These are phyloP conservation scores for Eucalyptus pauciflora DNA, from an alignment of 345 rosid genomes.

Conservation along the genomic window DNA sequence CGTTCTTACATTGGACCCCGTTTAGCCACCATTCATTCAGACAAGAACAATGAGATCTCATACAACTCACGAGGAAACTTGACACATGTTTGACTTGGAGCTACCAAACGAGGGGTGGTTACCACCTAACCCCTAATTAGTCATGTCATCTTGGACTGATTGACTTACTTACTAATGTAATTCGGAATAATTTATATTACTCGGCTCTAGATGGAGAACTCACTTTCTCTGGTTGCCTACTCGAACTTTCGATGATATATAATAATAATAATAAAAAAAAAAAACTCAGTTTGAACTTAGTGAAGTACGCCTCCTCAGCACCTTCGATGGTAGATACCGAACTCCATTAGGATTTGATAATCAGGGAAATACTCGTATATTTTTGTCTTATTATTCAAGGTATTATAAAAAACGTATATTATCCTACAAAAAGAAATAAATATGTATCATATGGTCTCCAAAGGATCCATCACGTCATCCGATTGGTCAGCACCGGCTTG, in stretches of 20 bases:
- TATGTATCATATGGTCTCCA: neutral
- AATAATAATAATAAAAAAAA: too few relatives aligned
- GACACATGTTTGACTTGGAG: neutral
- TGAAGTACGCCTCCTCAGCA: neutral
- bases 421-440: neutral
- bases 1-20: neutral
- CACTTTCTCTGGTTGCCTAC: neutral
- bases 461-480: neutral
- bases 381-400: neutral
- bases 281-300: neutral
- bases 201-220: neutral
- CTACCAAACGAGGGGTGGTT: neutral
- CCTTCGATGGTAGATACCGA: neutral
- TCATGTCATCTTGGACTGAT: neutral
- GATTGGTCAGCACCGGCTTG: neutral
- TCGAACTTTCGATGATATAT: too few relatives aligned
- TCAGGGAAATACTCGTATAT: neutral
- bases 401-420: neutral
- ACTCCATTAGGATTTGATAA: neutral
- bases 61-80: neutral
- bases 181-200: neutral
- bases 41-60: neutral
- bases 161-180: neutral
- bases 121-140: neutral
- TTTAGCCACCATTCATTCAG: neutral